Base-by-base conservation (phyloP, 2,329 filamentous ascomycete genomes). In the Aspergillus intermedius region DNA sequence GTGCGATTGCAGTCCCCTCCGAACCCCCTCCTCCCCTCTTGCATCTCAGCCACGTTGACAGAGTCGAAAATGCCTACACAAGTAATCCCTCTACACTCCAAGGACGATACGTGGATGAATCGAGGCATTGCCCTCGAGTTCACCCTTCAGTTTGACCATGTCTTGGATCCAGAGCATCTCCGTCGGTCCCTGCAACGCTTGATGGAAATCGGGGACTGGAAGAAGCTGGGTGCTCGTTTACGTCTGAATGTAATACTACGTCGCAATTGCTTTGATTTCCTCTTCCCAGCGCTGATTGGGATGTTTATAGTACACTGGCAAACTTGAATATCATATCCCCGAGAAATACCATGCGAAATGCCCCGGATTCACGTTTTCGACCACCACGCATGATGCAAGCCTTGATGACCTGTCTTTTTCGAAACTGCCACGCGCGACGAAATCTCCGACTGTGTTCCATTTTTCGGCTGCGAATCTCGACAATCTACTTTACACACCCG, bases 161-260 rank as follows among this genome's bases (percentile, higher is more conserved):
- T 74, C 2, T 64, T 77, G 3, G 71, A 77, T 49, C 52, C 66
- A 1, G 59, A 69, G 0, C 69, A 60, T 41, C 59, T 77, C 0
- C 59, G 60, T 2, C 49, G 42, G 8, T 59, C 70, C 1, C 58
- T 77, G 1, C 55, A 60, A n/a, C 54, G 49, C n/a, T 58, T 77
- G 13, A 51, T 76, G 7, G 60, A 69, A 17, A 67, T 62, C 8
- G 69, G 65, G 0, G 69, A 68, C 28, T 77, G 73, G 74, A 66
- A 63, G 30, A 75, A 71, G 52, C 56, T 77, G 1, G 73, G 71
- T 0, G 74, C 71, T 5, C 64, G 74, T 10, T 50, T 76, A 5
- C 21, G 35, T 39, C 35, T 59, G 71, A 42, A 42, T 58, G 42
- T 70, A 67, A n/a, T n/a, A n/a, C n/a, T n/a, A n/a, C n/a, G n/a